phyloP scores from a whole-genome alignment of 1,139 yeast species.

The Nakaseomyces nivariensis region DNA sequence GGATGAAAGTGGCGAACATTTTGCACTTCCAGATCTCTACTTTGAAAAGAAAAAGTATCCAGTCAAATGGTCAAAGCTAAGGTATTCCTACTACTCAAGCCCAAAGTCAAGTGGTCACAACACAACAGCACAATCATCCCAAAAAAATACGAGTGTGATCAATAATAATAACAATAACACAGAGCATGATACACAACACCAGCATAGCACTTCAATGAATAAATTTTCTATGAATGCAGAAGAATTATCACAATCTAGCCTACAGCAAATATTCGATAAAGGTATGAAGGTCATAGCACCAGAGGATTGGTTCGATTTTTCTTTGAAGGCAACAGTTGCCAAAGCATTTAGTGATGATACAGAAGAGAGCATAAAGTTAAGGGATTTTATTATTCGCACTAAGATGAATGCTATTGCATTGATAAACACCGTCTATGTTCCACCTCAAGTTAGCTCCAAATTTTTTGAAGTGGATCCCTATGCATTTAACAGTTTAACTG shows the following conservation, averaged over 20 bases:
- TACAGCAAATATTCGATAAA: slow-evolving; percentile 55
- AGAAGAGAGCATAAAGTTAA: slow-evolving; percentile 42
- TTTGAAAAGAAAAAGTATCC: slow-evolving; percentile 42
- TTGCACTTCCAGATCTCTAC: slow-evolving; percentile 45
- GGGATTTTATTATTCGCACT: slow-evolving; percentile 51
- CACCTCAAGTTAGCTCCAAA: slow-evolving; percentile 45
- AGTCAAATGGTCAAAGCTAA: slow-evolving; percentile 45
- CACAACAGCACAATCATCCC: neutral
- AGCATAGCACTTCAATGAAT: slow-evolving; percentile 15
- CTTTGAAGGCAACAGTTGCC: slow-evolving; percentile 52
- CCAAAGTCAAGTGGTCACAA: slow-evolving; percentile 1
- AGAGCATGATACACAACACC: neutral
- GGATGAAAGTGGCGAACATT: slow-evolving; percentile 38
- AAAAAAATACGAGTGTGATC: neutral
- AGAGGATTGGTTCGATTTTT: slow-evolving; percentile 54
- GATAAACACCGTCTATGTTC: slow-evolving; percentile 41
- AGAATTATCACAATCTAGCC: slow-evolving; percentile 39
- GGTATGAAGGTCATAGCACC: slow-evolving; percentile 52
- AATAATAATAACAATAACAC: neutral
- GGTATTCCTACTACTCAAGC: slow-evolving; percentile 45
- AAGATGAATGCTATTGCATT: slow-evolving; percentile 64
- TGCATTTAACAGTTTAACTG: slow-evolving; percentile 60
- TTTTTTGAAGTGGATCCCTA: slow-evolving; percentile 71
- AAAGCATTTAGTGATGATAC: slow-evolving; percentile 61
- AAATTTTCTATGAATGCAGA: slow-evolving; percentile 39